These are phyloP conservation scores for Solanum pimpinellifolium DNA, from an alignment of 257 asterid species.

Conservation along the genomic window DNA sequence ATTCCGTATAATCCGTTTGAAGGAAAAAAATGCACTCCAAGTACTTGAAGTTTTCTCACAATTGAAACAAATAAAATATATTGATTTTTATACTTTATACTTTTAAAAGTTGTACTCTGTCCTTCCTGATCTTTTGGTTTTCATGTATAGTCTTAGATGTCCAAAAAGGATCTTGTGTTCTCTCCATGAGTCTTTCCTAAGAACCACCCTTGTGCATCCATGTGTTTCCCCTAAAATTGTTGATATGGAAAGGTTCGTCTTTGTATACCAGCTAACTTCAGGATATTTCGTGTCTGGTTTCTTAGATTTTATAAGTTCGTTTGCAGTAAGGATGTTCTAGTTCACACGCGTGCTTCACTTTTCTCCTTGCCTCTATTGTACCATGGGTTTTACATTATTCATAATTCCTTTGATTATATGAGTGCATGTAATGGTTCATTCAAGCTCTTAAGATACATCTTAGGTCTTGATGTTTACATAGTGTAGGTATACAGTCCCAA, in stretches of 20 bases:
- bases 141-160: constrained; percentile 21
- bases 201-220: constrained; percentile 67
- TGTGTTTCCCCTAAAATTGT: constrained; percentile 52
- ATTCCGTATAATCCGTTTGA: too few relatives aligned
- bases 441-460: constrained; percentile 66
- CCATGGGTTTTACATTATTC: constrained; percentile 54
- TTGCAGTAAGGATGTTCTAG: constrained; percentile 61
- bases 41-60: constrained; percentile 16
- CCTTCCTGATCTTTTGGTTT: constrained; percentile 13
- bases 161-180: constrained; percentile 66
- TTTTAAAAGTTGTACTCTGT: constrained; percentile 1
- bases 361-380: constrained; percentile 58
- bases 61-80: neutral
- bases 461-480: constrained; percentile 48
- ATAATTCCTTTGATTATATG: constrained; percentile 28
- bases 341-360: constrained; percentile 41
- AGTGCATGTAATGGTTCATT: constrained; percentile 36
- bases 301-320: constrained; percentile 8
- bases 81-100: neutral
- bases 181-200: constrained; percentile 49
- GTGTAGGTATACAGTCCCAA: neutral
- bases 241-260: constrained; percentile 60
- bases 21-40: neutral
- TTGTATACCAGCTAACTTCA: constrained; percentile 6
- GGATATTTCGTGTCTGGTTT: neutral